Conservation (phyloP, 495 filamentous ascomycete species). For the Halenospora varia region DNA sequence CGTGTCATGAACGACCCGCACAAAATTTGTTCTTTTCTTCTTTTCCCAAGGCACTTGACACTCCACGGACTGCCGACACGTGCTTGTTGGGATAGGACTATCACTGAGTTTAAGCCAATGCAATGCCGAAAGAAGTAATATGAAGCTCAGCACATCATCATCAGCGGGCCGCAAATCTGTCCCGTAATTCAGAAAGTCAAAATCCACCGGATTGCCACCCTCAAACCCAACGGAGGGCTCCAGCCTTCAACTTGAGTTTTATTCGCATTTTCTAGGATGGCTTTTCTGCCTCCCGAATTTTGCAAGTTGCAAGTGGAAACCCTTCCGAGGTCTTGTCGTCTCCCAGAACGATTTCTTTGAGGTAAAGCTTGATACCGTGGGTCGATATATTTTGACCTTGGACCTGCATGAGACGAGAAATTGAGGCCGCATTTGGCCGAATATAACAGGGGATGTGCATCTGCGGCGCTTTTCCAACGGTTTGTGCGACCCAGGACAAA, state of each 20-base stretch:
- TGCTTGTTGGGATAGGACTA: not conserved
- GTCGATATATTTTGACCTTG: constrained; percentile 2
- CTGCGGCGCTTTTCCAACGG: constrained; percentile 2
- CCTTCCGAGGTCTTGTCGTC: no score
- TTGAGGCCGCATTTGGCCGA: constrained; percentile 7
- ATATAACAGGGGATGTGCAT: not conserved
- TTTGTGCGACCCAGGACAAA: not conserved
- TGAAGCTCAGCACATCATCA: constrained; percentile 4
- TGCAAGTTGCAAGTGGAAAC: no score
- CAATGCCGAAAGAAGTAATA: not conserved
- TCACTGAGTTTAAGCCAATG: not conserved
- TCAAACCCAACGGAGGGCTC: no score
- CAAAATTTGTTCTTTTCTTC: not conserved
- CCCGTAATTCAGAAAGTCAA: constrained; percentile 1
- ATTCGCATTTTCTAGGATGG: no score
- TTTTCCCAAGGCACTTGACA: no score
- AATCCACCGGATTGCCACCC: no score
- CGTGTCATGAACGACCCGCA: not conserved
- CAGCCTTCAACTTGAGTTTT: no score
- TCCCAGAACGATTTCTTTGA: not conserved
- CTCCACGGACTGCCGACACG: not conserved
- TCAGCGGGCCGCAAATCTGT: constrained; percentile 8
- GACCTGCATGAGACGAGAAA: constrained; percentile 15
- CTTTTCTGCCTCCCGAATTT: no score
- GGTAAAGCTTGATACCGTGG: not conserved